Conservation (phyloP, 2,329 filamentous ascomycete species). For the Parastagonospora avenae region DNA sequence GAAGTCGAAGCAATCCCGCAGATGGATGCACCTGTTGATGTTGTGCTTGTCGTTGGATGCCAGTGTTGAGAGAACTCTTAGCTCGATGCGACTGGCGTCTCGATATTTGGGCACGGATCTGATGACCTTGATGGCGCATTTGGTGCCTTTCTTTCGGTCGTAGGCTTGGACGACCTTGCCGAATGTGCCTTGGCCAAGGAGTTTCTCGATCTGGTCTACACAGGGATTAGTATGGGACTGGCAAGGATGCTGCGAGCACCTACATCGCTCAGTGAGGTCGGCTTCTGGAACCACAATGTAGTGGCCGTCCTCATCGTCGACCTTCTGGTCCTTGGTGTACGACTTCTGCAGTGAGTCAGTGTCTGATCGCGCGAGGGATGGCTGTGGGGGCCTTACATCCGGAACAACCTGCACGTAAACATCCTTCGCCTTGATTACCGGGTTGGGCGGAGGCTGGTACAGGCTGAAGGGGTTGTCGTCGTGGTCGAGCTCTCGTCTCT, state of each 20-base stretch:
- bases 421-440: slow-evolving; percentile 82
- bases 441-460: slow-evolving; percentile 86
- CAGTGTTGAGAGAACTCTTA: slow-evolving; percentile 88
- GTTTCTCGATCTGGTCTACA: slow-evolving; percentile 81
- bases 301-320: slow-evolving; percentile 96
- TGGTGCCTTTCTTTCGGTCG: slow-evolving; percentile 74
- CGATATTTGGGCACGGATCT: slow-evolving; percentile 98
- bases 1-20: slow-evolving; percentile 96
- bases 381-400: slow-evolving; percentile 57
- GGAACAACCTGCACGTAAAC: slow-evolving; percentile 63
- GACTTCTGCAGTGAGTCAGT: slow-evolving; percentile 48
- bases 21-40: slow-evolving; percentile 93
- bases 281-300: slow-evolving; percentile 92
- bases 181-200: slow-evolving; percentile 96
- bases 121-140: slow-evolving; percentile 97
- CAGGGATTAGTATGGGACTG: not conserved
- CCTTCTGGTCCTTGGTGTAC: slow-evolving; percentile 66
- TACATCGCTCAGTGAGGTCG: slow-evolving; percentile 87
- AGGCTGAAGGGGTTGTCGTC: slow-evolving; percentile 73
- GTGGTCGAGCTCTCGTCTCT: slow-evolving; percentile 70
- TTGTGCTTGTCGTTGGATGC: slow-evolving; percentile 91
- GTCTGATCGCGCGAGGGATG: slow-evolving; percentile 10
- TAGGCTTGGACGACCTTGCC: slow-evolving; percentile 96
- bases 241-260: slow-evolving; percentile 46
- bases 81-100: slow-evolving; percentile 91